These are phyloP conservation scores for Colletotrichum sp. DNA, from an alignment of 2,329 filamentous ascomycete genomes.

Conservation along the genomic window DNA sequence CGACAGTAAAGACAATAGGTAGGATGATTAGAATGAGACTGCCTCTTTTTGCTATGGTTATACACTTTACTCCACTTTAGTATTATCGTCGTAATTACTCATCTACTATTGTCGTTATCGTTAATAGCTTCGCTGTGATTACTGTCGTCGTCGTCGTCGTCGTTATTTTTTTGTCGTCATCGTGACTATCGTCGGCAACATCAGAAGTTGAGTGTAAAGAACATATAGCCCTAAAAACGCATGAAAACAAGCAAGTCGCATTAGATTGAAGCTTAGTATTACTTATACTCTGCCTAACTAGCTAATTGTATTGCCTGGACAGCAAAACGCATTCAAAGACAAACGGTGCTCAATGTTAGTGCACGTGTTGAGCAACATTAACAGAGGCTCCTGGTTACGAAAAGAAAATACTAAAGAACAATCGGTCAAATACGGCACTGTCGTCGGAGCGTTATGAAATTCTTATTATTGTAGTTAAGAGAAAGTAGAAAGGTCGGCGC, in stretches of 20 bases:
- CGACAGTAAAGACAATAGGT: background rate
- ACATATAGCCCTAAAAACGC: rapidly evolving
- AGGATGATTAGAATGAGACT: background rate
- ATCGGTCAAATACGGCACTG: rapidly evolving
- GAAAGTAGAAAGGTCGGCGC: background rate
- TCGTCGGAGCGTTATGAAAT: too few relatives aligned
- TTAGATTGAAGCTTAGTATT: rapidly evolving
- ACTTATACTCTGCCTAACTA: background rate
- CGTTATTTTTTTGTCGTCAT: too few relatives aligned
- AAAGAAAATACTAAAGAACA: background rate
- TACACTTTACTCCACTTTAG: too few relatives aligned
- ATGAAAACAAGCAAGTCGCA: too few relatives aligned
- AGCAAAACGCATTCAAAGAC: background rate
- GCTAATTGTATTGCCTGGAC: background rate
- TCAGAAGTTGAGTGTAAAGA: too few relatives aligned
- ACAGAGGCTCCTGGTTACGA: rapidly evolving
- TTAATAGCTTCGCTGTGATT: too few relatives aligned
- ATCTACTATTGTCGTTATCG: too few relatives aligned
- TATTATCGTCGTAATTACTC: too few relatives aligned
- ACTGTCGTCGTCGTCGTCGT: too few relatives aligned
- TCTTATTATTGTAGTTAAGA: background rate
- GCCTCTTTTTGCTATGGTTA: too few relatives aligned
- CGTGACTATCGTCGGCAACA: too few relatives aligned
- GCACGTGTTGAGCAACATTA: background rate
- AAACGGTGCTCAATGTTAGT: background rate